phyloP scores from a whole-genome alignment of 352 stramenopile genomes.

The Globisporangium cederbergense region DNA sequence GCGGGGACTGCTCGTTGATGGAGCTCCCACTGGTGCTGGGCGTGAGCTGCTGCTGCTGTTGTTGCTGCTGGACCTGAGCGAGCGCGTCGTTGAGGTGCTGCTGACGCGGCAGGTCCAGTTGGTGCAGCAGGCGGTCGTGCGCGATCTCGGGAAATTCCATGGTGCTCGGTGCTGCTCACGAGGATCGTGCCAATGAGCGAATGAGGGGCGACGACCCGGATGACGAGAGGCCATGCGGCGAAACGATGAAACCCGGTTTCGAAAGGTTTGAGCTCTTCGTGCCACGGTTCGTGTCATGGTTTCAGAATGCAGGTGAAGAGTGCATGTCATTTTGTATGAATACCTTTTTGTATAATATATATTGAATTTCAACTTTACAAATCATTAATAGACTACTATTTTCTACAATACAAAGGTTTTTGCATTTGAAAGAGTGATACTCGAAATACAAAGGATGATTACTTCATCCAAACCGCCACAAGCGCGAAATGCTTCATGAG shows the following conservation, averaged over 20 bases:
- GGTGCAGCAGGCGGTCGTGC: constrained; percentile 28
- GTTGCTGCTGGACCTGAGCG: constrained; percentile 13
- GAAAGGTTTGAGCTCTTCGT: background rate
- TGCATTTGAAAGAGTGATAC: no score
- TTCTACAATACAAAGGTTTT: no score
- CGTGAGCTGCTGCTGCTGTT: constrained; percentile 1
- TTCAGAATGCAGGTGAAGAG: background rate
- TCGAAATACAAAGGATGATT: no score
- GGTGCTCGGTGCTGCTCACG: background rate
- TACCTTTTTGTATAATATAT: background rate
- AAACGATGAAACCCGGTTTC: no score
- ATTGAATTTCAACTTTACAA: no score
- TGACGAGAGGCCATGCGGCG: no score
- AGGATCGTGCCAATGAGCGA: background rate
- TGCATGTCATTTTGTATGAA: background rate
- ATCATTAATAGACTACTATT: no score
- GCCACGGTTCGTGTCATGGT: background rate
- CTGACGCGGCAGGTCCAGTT: constrained; percentile 28
- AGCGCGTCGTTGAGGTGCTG: constrained; percentile 25
- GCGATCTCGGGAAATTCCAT: constrained; percentile 30
- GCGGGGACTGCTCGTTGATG: constrained; percentile 21
- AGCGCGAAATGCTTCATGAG: no score
- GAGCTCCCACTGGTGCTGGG: constrained; percentile 11
- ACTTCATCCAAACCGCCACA: no score
- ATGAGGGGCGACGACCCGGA: background rate